Conservation (phyloP, 768 basidiomycete species). For the Russula dissimulans region DNA sequence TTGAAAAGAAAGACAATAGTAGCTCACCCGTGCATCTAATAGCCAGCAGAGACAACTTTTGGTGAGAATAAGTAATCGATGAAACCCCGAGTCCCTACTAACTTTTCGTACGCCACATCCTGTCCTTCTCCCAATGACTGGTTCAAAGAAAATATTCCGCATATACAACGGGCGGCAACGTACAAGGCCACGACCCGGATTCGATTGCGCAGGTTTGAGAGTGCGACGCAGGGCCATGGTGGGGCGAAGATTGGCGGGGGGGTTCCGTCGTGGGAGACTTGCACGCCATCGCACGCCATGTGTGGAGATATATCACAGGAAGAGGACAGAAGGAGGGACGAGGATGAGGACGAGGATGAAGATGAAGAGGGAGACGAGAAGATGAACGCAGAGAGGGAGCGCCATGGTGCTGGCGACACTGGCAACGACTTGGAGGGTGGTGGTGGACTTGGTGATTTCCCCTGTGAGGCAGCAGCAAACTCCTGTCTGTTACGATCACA, state of each 20-base stretch:
- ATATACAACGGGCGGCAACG: slow-evolving; percentile 17
- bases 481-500: slow-evolving; percentile 12
- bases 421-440: too few species aligned
- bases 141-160: slow-evolving; percentile 14
- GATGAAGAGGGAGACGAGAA: too few species aligned
- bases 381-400: too few species aligned
- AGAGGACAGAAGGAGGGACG: neutral
- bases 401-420: too few species aligned
- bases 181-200: slow-evolving; percentile 39
- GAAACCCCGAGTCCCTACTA: too few species aligned
- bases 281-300: slow-evolving; percentile 15
- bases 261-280: slow-evolving; percentile 17
- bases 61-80: slow-evolving; percentile 1
- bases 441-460: neutral
- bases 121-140: neutral
- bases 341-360: too few species aligned
- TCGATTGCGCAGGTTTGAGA: slow-evolving; percentile 25
- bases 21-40: too few species aligned
- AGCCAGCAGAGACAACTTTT: too few species aligned
- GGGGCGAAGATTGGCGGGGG: slow-evolving; percentile 6
- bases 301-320: neutral
- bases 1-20: too few species aligned
- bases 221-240: slow-evolving; percentile 6
- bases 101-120: neutral
- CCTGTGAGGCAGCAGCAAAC: neutral